These are phyloP conservation scores for Glarea lozoyensis DNA, from an alignment of 495 filamentous ascomycete genomes.

Conservation along the genomic window DNA sequence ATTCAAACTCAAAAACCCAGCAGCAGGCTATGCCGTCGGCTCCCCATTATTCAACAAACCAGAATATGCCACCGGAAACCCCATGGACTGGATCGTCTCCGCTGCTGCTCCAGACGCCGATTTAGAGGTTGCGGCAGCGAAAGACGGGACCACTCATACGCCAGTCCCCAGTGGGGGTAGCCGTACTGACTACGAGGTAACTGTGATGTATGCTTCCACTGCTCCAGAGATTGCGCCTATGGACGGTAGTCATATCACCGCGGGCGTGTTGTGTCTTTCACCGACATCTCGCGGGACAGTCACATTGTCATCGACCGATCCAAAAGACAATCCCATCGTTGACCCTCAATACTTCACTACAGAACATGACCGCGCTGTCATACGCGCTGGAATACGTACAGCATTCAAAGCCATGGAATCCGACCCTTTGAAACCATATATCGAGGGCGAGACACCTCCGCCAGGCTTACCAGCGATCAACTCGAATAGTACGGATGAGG, in stretches of 20 bases:
- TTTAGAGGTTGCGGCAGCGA: too few species aligned
- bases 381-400: neutral
- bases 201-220: too few species aligned
- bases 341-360: constrained; percentile 4
- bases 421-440: constrained; percentile 35
- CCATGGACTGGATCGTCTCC: neutral
- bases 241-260: too few species aligned
- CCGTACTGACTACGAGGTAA: too few species aligned
- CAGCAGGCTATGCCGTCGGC: neutral
- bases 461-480: constrained; percentile 34
- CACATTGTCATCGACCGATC: constrained; percentile 11
- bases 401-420: neutral
- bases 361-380: neutral
- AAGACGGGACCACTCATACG: too few species aligned
- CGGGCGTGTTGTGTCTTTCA: too few species aligned
- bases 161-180: too few species aligned
- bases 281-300: constrained; percentile 20
- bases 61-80: neutral
- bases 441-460: constrained; percentile 31
- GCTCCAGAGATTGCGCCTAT: too few species aligned
- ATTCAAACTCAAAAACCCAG: neutral
- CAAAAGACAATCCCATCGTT: constrained; percentile 17
- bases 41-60: neutral
- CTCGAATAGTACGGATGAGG: constrained; percentile 26
- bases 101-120: neutral